Percentiles rank a stretch among this genome's conserved stretches.
phyloP scores from a whole-genome alignment of 495 filamentous ascomycete species.

The Aspergillus diversus region DNA sequence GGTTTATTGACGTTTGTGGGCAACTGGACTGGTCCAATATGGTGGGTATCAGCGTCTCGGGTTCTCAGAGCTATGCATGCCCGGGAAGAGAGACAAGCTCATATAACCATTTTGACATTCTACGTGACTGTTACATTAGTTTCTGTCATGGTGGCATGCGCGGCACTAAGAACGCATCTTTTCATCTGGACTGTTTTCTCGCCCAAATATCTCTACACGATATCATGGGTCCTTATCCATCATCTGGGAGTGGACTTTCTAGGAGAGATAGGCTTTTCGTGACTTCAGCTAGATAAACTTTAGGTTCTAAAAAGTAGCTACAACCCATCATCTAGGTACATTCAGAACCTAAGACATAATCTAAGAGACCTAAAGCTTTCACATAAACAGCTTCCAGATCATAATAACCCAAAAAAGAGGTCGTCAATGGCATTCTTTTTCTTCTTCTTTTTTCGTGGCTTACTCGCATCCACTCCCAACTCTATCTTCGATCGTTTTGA shows the following conservation, averaged over 20 bases:
- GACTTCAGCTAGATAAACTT: background rate
- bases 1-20: slow-evolving; percentile 80
- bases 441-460: slow-evolving; percentile 46
- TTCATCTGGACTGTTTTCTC: slow-evolving; percentile 99
- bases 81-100: slow-evolving; percentile 29
- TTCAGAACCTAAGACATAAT: background rate
- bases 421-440: slow-evolving; percentile 66
- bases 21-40: slow-evolving; percentile 92
- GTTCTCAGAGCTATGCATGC: slow-evolving; percentile 52
- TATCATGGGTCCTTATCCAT: slow-evolving; percentile 83
- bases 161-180: slow-evolving; percentile 79
- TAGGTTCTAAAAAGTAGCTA: background rate
- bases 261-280: slow-evolving; percentile 32
- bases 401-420: slow-evolving; percentile 59
- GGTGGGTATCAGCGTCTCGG: slow-evolving; percentile 70
- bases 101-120: slow-evolving; percentile 65
- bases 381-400: slow-evolving; percentile 9
- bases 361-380: background rate
- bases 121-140: slow-evolving; percentile 62
- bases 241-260: slow-evolving; percentile 70
- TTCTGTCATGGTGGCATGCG: slow-evolving; percentile 88
- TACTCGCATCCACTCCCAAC: slow-evolving; percentile 13
- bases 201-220: slow-evolving; percentile 90
- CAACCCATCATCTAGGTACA: background rate
- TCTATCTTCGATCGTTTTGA: slow-evolving; percentile 19